A percentile compares a stretch with the other conserved stretches of the same genome.
These are phyloP conservation scores for Lactarius vividus DNA, from an alignment of 768 basidiomycete genomes.

Conservation along the genomic window DNA sequence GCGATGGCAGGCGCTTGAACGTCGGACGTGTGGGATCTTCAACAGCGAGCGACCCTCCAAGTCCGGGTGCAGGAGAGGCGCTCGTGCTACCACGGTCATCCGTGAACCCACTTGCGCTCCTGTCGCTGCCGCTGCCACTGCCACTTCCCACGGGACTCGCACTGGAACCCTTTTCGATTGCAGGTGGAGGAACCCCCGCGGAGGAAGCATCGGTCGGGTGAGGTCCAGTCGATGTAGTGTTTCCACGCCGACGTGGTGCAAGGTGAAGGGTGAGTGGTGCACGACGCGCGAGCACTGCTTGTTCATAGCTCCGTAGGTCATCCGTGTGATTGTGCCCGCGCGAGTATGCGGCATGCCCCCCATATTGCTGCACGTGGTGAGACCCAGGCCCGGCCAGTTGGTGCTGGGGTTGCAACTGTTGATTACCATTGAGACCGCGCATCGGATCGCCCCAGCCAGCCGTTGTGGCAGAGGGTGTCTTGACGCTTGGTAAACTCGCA, in stretches of 20 bases:
- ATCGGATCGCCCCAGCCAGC: constrained; percentile 20
- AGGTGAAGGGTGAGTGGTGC: constrained; percentile 59
- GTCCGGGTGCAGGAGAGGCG: constrained; percentile 28
- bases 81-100: constrained; percentile 20
- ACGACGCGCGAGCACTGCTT: constrained; percentile 68
- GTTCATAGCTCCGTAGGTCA: constrained; percentile 69
- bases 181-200: not conserved
- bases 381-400: not conserved
- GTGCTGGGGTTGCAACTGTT: constrained; percentile 3
- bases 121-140: constrained; percentile 26
- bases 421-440: constrained; percentile 12
- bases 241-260: constrained; percentile 40
- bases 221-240: constrained; percentile 19
- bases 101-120: constrained; percentile 10
- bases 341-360: constrained; percentile 21
- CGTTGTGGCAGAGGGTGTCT: constrained; percentile 52
- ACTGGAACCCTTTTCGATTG: constrained; percentile 18
- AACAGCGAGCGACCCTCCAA: constrained; percentile 29
- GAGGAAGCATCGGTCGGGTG: not conserved
- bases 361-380: constrained; percentile 7
- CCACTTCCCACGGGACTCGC: constrained; percentile 27
- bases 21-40: constrained; percentile 48
- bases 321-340: constrained; percentile 44
- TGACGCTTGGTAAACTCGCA: constrained; percentile 63
- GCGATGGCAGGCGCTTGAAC: constrained; percentile 72